Conservation (phyloP, 1,284 basidiomycete genomes). For the Pseudozyma flocculosa region DNA sequence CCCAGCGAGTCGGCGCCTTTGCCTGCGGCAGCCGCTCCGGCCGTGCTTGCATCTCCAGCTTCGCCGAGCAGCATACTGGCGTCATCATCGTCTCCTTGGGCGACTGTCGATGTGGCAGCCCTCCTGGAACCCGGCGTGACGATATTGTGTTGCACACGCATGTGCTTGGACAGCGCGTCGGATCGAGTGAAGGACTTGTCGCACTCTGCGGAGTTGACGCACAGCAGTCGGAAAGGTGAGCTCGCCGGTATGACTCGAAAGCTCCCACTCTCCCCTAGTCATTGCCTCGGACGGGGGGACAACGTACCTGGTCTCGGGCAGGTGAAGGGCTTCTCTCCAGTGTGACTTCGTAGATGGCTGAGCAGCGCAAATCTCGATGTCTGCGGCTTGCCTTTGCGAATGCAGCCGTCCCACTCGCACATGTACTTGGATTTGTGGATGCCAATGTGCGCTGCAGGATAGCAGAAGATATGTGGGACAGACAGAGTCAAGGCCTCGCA, state of each 20-base stretch:
- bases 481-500: too few species aligned
- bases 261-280: too few species aligned
- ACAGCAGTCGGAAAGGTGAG: too few species aligned
- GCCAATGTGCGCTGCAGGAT: constrained; percentile 73
- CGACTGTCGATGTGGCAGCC: constrained; percentile 14
- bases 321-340: constrained; percentile 87
- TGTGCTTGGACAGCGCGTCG: constrained; percentile 85
- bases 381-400: constrained; percentile 74
- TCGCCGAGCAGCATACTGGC: constrained; percentile 8
- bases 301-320: constrained; percentile 72
- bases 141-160: constrained; percentile 75
- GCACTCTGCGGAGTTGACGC: constrained; percentile 68
- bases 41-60: constrained; percentile 2
- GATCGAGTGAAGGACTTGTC: constrained; percentile 90
- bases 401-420: constrained; percentile 83
- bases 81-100: constrained; percentile 24
- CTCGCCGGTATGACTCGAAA: too few species aligned
- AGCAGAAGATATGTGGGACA: too few species aligned
- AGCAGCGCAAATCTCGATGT: constrained; percentile 83
- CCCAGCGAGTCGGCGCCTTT: constrained; percentile 20
- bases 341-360: constrained; percentile 76
- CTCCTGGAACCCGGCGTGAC: constrained; percentile 31
- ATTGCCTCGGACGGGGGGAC: too few species aligned
- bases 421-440: constrained; percentile 82
- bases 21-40: not conserved